Evolutionary conservation across 2,329 filamentous ascomycete species (phyloP).

Genomic region (Cladosporium sp.): DNA sequence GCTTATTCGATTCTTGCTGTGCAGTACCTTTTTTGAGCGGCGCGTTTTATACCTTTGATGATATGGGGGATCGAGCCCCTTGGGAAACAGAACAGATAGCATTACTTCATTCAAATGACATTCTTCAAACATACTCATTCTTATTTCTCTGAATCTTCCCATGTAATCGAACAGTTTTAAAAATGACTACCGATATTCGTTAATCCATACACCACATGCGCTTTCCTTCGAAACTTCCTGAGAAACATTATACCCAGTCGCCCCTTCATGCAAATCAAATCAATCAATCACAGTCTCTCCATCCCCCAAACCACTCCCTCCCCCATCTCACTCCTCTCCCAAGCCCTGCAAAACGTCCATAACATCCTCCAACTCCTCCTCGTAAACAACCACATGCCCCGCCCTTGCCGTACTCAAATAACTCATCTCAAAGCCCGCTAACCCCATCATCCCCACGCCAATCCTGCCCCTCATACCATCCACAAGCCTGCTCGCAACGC

Average conservation of each 20-base stretch:
- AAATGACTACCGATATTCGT: no score
- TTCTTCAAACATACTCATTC: not conserved
- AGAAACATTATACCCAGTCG: no score
- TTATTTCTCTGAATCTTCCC: no score
- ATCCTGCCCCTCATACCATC: conserved; percentile 53
- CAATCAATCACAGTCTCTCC: no score
- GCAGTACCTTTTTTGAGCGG: conserved; percentile 10
- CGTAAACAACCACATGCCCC: conserved; percentile 80
- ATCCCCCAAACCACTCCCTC: no score
- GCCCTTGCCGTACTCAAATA: conserved; percentile 86
- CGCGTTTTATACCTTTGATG: conserved; percentile 9
- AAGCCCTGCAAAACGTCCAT: conserved; percentile 47
- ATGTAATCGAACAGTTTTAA: no score
- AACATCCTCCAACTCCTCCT: conserved; percentile 68
- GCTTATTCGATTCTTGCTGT: conserved; percentile 10
- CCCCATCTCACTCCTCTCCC: conserved; percentile 43
- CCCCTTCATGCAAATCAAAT: no score
- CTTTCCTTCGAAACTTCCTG: no score
- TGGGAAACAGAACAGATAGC: conserved; percentile 1
- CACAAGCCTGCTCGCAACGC: conserved; percentile 78
- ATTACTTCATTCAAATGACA: conserved; percentile 2
- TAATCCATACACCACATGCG: no score
- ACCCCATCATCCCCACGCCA: not conserved
- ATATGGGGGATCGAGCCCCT: not conserved
- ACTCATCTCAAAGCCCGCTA: conserved; percentile 62